Evolutionary conservation across 164 flowering plant species (phyloP), one percentile per base, ranked within the genome.

Genomic region (Nelumbo lutea): DNA sequence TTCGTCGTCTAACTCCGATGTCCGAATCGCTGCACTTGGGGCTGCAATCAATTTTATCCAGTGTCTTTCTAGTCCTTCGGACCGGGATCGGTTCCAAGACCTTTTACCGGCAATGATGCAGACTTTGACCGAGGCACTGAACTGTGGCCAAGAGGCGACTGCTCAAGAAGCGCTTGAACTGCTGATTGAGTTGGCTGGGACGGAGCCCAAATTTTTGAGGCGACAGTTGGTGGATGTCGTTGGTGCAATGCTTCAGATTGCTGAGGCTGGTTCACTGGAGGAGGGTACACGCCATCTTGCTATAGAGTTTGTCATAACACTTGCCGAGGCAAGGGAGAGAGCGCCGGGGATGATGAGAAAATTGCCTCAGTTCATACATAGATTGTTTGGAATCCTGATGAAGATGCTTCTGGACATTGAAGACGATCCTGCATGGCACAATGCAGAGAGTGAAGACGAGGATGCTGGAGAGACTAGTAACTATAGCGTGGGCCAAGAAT

Each of bases 291-390:
- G 76, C 62, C 78, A 78, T 59, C 58, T 78, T 42, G 78, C 76
- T 3, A 42, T 78, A 43, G 78, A 78, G 47, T 75, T 78, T 62
- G 72, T 78, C 62, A 71, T 78, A 43, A 78, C 80, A 9, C 61
- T 78, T 6, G 75, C 78, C 3, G 80, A 78, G 67, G 73, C 78
- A 0, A 68, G 80, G 73, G 78, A 75, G 65, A 68, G 68, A 11
- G 78, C 78, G 7, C 68, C 76, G 0, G 75, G 75, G 15, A 72
- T 75, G 80, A 68, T 78, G 78, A 71, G 78, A 68, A 75, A 71
- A 55, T 41, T 78, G 63, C 78, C 78, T 9, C 76, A 78, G 50
- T 65, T 72, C 9, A 65, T 78, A 9, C 62, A 63, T 42, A 68
- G 80, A 59, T 43, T 78, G 65, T 71, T 78, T 62, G 73, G 41